phyloP scores from a whole-genome alignment of 371 early-diverging fungal species.

The Haplosporangium sp. region DNA sequence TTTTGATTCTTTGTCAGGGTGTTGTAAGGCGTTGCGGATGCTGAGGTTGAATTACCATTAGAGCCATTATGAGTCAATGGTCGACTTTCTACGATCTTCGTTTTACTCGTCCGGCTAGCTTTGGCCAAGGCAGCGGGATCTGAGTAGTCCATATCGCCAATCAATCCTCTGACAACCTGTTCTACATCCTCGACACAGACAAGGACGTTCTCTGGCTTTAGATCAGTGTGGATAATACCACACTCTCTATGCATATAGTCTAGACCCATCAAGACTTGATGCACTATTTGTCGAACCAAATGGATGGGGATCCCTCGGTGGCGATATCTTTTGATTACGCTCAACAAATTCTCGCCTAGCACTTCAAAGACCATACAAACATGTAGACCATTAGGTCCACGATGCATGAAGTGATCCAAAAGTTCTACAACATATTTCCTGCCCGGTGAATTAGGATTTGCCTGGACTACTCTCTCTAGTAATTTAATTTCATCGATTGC shows the following conservation, averaged over 20 bases:
- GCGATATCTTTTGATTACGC: constrained; percentile 80
- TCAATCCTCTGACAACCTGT: constrained; percentile 62
- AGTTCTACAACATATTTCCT: constrained; percentile 84
- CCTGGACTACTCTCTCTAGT: constrained; percentile 78
- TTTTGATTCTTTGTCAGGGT: constrained; percentile 41
- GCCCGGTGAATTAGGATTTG: constrained; percentile 71
- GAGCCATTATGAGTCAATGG: constrained; percentile 39
- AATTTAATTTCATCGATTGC: constrained; percentile 97
- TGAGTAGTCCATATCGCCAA: constrained; percentile 44
- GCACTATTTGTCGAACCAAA: constrained; percentile 89
- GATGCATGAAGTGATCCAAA: constrained; percentile 88
- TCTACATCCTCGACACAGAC: constrained; percentile 90
- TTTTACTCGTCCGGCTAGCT: constrained; percentile 33
- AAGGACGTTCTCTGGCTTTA: constrained; percentile 97
- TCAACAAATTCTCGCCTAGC: constrained; percentile 93
- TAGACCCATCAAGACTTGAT: constrained; percentile 90
- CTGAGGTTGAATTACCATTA: not conserved
- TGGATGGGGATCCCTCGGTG: constrained; percentile 88
- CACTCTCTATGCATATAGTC: constrained; percentile 96
- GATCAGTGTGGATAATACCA: constrained; percentile 98
- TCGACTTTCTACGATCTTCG: constrained; percentile 41
- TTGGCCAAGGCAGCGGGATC: constrained; percentile 39
- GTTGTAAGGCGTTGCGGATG: constrained; percentile 28
- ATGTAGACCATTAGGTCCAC: constrained; percentile 93
- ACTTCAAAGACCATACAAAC: constrained; percentile 98